Conservation (phyloP, 257 asterid genomes). For the Primulina tabacum region DNA sequence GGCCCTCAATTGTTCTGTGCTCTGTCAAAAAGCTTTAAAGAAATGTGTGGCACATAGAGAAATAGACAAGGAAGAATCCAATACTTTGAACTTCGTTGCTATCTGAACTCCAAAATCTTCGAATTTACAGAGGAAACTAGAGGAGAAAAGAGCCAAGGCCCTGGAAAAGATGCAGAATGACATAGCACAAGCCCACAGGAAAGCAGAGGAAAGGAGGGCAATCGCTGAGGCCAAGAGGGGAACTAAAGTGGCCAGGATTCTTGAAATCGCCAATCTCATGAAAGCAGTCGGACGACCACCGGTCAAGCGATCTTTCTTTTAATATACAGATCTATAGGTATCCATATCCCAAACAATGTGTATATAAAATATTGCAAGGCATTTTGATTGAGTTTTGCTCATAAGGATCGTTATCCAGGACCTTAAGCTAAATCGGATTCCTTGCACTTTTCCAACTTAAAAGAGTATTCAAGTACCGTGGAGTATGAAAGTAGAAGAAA, state of each 20-base stretch:
- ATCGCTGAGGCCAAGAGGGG: slow-evolving; percentile 92
- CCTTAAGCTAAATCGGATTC: background rate
- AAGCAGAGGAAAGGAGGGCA: slow-evolving; percentile 93
- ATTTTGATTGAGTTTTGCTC: background rate
- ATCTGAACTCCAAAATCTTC: background rate
- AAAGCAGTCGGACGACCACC: slow-evolving; percentile 90
- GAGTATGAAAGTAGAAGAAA: background rate
- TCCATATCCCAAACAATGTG: background rate
- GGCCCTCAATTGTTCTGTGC: background rate
- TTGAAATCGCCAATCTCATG: slow-evolving; percentile 78
- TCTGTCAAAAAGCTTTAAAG: background rate
- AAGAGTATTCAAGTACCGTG: background rate
- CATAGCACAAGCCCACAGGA: slow-evolving; percentile 66
- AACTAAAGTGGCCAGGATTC: slow-evolving; percentile 51
- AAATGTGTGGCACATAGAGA: too few species aligned
- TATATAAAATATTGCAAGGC: too few species aligned
- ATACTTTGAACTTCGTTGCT: background rate
- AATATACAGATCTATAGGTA: background rate
- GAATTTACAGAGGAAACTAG: slow-evolving; percentile 67
- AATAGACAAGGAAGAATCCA: background rate
- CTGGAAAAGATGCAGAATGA: slow-evolving; percentile 88
- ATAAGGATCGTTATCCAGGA: background rate
- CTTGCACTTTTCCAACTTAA: background rate
- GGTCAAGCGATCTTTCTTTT: slow-evolving; percentile 77
- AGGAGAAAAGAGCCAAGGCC: slow-evolving; percentile 79